Conservation (phyloP, 73 alveolate species). For the Stentor roeselii region DNA sequence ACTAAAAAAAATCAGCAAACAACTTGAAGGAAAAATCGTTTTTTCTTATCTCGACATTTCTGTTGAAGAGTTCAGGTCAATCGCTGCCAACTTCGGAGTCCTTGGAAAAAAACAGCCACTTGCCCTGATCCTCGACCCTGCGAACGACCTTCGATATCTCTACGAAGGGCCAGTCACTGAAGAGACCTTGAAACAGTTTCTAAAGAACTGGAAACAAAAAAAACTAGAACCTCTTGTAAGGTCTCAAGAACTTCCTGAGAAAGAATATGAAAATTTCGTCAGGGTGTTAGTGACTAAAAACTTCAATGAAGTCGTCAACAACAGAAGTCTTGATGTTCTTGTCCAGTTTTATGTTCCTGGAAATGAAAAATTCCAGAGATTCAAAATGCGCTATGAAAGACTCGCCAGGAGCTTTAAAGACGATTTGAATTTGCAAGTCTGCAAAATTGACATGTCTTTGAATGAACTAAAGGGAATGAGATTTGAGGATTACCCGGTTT, state of each 20-base stretch:
- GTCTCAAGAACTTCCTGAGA: conserved; percentile 42
- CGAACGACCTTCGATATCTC: conserved; percentile 34
- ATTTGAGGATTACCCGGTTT: conserved; percentile 68
- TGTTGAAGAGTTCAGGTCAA: conserved; percentile 58
- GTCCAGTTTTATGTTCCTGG: conserved; percentile 60
- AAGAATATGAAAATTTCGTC: conserved; percentile 36
- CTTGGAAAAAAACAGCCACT: neutral
- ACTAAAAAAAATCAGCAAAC: conserved; percentile 55
- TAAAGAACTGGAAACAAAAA: conserved; percentile 42
- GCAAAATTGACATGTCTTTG: conserved; percentile 70
- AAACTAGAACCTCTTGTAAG: conserved; percentile 32
- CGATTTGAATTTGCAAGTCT: conserved; percentile 39
- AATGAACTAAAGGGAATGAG: conserved; percentile 70
- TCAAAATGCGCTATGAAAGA: conserved; percentile 58
- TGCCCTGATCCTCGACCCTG: conserved; percentile 43
- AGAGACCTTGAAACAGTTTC: conserved; percentile 35
- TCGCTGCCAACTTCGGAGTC: conserved; percentile 69
- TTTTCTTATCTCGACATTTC: conserved; percentile 54
- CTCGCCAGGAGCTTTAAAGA: conserved; percentile 37
- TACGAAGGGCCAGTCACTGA: conserved; percentile 39
- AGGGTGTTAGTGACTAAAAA: conserved; percentile 76
- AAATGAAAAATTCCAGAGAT: conserved; percentile 50
- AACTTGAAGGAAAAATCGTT: conserved; percentile 53
- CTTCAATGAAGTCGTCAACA: conserved; percentile 70
- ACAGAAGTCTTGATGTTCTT: conserved; percentile 57